Evolutionary conservation across 129 eudicot genomes (phyloP).

Genomic region (Tagetes patula): DNA sequence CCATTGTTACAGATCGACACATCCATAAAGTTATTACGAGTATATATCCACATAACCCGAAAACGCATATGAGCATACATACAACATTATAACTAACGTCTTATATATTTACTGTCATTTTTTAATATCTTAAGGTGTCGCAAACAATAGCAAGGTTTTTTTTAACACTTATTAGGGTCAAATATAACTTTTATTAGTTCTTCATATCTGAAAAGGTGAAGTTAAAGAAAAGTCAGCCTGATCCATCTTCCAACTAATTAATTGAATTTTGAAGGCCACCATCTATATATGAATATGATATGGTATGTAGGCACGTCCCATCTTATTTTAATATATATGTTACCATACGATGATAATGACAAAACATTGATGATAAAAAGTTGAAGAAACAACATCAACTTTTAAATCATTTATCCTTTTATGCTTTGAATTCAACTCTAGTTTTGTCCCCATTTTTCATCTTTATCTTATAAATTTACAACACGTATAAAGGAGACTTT

Average conservation of each 20-base stretch:
- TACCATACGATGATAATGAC: slow-evolving; percentile 1
- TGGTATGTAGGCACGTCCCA: not conserved
- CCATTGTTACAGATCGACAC: too few relatives aligned
- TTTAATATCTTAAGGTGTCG: not conserved
- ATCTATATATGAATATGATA: not conserved
- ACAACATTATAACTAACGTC: too few relatives aligned
- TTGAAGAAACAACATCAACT: slow-evolving; percentile 6
- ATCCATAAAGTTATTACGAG: too few relatives aligned
- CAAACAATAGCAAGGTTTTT: too few relatives aligned
- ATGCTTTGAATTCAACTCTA: not conserved
- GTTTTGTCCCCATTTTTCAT: slow-evolving; percentile 9
- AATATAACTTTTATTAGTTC: too few relatives aligned
- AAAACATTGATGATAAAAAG: slow-evolving; percentile 6
- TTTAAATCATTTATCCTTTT: not conserved
- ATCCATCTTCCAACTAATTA: not conserved
- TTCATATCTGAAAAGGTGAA: not conserved
- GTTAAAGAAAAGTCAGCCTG: not conserved
- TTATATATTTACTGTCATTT: not conserved
- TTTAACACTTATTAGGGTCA: too few relatives aligned
- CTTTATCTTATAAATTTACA: not conserved
- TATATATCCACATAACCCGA: too few relatives aligned
- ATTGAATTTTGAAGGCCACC: slow-evolving; percentile 11
- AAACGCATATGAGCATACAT: too few relatives aligned
- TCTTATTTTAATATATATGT: not conserved
- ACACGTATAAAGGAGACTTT: too few relatives aligned